Evolutionary conservation across 2,329 filamentous ascomycete genomes (phyloP).

Genomic region (Penicillium decumbens): DNA sequence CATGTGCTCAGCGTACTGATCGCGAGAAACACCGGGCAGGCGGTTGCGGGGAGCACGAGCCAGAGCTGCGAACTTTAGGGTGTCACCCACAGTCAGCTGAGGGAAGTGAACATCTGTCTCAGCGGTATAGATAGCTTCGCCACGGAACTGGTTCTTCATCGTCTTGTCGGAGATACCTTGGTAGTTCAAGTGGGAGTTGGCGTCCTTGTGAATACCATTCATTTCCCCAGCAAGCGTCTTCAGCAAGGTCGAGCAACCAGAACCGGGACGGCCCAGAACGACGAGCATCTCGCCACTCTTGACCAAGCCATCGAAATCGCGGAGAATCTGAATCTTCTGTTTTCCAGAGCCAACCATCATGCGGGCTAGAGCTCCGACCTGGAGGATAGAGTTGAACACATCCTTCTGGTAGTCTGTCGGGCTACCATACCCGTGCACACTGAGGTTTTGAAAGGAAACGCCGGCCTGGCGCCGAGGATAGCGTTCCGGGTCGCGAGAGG

Average conservation of each 20-base stretch:
- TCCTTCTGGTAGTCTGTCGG: constrained; percentile 63
- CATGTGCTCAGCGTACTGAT: constrained; percentile 43
- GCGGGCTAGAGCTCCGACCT: constrained; percentile 34
- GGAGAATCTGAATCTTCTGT: constrained; percentile 57
- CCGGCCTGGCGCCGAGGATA: constrained; percentile 57
- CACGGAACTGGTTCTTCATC: constrained; percentile 72
- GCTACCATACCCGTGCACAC: constrained; percentile 63
- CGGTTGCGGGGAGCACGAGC: constrained; percentile 52
- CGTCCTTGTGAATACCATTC: constrained; percentile 70
- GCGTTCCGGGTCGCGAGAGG: constrained; percentile 49
- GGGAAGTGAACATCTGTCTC: constrained; percentile 83
- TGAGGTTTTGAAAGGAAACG: constrained; percentile 63
- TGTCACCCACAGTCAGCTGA: constrained; percentile 71
- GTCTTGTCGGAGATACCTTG: constrained; percentile 52
- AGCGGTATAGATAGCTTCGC: constrained; percentile 81
- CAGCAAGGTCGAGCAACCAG: constrained; percentile 73
- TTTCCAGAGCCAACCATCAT: constrained; percentile 34
- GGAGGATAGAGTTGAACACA: constrained; percentile 37
- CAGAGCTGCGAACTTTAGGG: constrained; percentile 69
- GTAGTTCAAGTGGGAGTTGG: constrained; percentile 73
- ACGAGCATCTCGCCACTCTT: constrained; percentile 55
- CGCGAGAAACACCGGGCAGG: constrained; percentile 38
- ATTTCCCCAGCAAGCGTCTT: constrained; percentile 82
- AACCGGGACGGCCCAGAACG: constrained; percentile 50
- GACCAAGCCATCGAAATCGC: constrained; percentile 61